These are phyloP conservation scores for Myxozyma neglecta DNA, from an alignment of 805 yeast genomes.

Conservation along the genomic window DNA sequence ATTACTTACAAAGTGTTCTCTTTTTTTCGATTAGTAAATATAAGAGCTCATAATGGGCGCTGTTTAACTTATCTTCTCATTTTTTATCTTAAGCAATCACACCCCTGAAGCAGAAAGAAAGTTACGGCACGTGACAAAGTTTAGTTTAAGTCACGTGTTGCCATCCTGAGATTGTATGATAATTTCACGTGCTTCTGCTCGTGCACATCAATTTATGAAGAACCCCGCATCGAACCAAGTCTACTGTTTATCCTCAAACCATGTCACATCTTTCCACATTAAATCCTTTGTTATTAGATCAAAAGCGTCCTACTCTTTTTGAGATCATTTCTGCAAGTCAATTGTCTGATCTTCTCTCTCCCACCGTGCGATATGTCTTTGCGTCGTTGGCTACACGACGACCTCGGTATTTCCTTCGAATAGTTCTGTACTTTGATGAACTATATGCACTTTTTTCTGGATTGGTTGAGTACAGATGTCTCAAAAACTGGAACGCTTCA, in stretches of 20 bases:
- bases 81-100: too few relatives aligned
- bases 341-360: slow-evolving; percentile 72
- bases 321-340: slow-evolving; percentile 83
- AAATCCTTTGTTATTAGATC: slow-evolving; percentile 72
- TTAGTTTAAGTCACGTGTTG: too few relatives aligned
- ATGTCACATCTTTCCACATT: slow-evolving; percentile 44
- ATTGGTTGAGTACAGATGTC: slow-evolving; percentile 65
- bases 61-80: too few relatives aligned
- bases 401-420: slow-evolving; percentile 64
- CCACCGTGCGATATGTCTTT: slow-evolving; percentile 75
- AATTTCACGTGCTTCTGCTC: too few relatives aligned
- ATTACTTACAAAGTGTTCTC: too few relatives aligned
- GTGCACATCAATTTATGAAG: not conserved
- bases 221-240: not conserved
- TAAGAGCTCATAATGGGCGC: too few relatives aligned
- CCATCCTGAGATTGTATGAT: too few relatives aligned
- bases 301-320: slow-evolving; percentile 80
- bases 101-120: too few relatives aligned
- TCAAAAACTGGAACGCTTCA: slow-evolving; percentile 74
- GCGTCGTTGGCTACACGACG: slow-evolving; percentile 77
- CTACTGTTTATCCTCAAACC: not conserved
- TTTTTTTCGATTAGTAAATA: too few relatives aligned
- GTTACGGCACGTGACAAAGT: too few relatives aligned
- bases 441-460: slow-evolving; percentile 61
- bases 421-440: slow-evolving; percentile 77